Percentiles rank a stretch among this genome's conserved stretches.
Evolutionary conservation across 73 alveolate species (phyloP).

Genomic region (Tetrahymena thermophila): DNA sequence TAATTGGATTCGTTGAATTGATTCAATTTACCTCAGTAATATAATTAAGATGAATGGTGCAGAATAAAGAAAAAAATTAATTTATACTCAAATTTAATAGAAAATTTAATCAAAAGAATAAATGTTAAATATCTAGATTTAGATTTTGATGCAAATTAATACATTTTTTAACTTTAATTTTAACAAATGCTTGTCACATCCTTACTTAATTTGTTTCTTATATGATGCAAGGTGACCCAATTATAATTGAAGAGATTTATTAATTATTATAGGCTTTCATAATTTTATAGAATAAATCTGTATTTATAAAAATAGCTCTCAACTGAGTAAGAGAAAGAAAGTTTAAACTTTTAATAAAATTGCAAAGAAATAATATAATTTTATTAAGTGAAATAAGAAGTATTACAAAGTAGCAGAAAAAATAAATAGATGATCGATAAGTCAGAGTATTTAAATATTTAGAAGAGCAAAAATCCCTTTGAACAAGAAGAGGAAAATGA

Average conservation of each 20-base stretch:
- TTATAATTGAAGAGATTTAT: background rate
- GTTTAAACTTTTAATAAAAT: background rate
- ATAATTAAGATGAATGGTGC: background rate
- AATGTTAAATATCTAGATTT: too few relatives aligned
- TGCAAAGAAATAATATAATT: too few relatives aligned
- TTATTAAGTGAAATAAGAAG: background rate
- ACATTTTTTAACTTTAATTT: background rate
- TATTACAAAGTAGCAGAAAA: background rate
- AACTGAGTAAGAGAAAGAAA: background rate
- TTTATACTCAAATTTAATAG: too few relatives aligned
- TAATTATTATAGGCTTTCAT: background rate
- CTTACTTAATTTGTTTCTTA: background rate
- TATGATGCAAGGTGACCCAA: too few relatives aligned
- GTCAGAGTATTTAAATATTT: background rate
- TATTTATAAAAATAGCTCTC: background rate
- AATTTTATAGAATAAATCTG: background rate
- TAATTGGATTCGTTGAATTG: background rate
- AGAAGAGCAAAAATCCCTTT: background rate
- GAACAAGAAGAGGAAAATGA: background rate
- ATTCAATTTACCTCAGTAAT: background rate
- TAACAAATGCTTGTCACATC: background rate
- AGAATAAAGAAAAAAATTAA: background rate
- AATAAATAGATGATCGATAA: background rate
- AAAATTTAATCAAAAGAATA: background rate
- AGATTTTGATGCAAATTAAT: background rate